Evolutionary conservation across 2,329 filamentous ascomycete genomes (phyloP).

Genomic region (Apiospora sp.): DNA sequence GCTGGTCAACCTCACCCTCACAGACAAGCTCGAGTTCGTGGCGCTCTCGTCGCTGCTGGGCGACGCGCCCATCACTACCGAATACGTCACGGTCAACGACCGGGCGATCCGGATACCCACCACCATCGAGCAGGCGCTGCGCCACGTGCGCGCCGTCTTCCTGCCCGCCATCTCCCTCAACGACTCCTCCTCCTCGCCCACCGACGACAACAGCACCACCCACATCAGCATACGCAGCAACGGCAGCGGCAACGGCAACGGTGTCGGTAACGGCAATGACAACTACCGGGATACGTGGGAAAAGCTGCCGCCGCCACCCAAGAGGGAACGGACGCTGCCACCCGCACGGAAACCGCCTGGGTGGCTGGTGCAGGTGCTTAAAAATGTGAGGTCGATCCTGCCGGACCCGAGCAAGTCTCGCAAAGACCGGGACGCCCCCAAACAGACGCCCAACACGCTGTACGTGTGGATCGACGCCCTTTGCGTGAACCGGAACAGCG

Average conservation of each 20-base stretch:
- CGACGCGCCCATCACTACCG: conserved; percentile 35
- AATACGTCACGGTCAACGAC: conserved; percentile 42
- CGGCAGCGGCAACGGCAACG: background rate
- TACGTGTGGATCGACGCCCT: conserved; percentile 29
- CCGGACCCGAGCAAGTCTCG: conserved; percentile 16
- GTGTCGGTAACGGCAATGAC: background rate
- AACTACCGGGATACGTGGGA: background rate
- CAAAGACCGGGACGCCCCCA: background rate
- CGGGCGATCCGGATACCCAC: conserved; percentile 38
- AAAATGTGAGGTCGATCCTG: conserved; percentile 26
- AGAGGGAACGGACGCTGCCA: background rate
- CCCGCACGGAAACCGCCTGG: conserved; percentile 18
- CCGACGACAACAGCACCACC: background rate
- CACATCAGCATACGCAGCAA: background rate
- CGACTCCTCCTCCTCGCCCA: background rate
- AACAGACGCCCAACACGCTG: conserved; percentile 24
- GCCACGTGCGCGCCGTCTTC: conserved; percentile 45
- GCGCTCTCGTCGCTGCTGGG: conserved; percentile 29
- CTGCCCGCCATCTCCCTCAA: conserved; percentile 34
- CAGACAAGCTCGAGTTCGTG: conserved; percentile 28
- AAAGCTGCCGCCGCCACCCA: background rate
- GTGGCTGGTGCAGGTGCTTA: conserved; percentile 28
- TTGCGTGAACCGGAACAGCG: conserved; percentile 28
- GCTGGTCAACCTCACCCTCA: conserved; percentile 41
- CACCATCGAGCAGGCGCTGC: conserved; percentile 42